A percentile compares a stretch with the other conserved stretches of the same genome.
Evolutionary conservation across 345 rosid genomes (phyloP).

Genomic region (Aquilaria sinensis): DNA sequence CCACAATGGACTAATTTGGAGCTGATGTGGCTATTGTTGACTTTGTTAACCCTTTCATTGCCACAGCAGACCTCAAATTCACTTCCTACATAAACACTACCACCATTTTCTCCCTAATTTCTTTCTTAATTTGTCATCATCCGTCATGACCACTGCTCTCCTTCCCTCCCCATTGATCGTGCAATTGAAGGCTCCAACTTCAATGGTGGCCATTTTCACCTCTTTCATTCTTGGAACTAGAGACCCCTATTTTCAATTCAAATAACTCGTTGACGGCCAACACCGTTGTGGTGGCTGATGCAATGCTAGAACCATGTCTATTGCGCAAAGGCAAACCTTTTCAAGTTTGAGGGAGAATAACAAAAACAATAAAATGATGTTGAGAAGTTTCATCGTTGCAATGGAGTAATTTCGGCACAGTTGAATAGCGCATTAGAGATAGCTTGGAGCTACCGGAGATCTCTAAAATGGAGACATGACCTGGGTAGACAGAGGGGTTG

Average conservation of each 20-base stretch:
- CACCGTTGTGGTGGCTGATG: slow-evolving; percentile 87
- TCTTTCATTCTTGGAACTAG: slow-evolving; percentile 85
- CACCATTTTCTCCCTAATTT: slow-evolving; percentile 78
- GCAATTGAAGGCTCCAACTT: slow-evolving; percentile 79
- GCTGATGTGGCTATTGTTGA: no score
- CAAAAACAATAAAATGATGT: slow-evolving; percentile 57
- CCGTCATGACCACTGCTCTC: slow-evolving; percentile 70
- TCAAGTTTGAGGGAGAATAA: slow-evolving; percentile 49
- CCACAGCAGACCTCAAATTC: slow-evolving; percentile 53
- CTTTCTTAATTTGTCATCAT: slow-evolving; percentile 37
- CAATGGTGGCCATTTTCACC: slow-evolving; percentile 68
- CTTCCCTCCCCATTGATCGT: slow-evolving; percentile 95
- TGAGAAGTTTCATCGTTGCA: slow-evolving; percentile 69
- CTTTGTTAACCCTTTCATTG: slow-evolving; percentile 36
- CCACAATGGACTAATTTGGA: no score
- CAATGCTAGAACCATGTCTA: slow-evolving; percentile 83
- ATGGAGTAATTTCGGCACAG: slow-evolving; percentile 89
- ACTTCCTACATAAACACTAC: slow-evolving; percentile 63
- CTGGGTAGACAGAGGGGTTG: slow-evolving; percentile 58
- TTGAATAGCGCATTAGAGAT: slow-evolving; percentile 65
- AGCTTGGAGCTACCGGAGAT: slow-evolving; percentile 59
- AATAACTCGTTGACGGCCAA: slow-evolving; percentile 82
- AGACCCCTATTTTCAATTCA: slow-evolving; percentile 37
- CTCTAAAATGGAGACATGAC: slow-evolving; percentile 56
- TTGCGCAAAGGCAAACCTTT: slow-evolving; percentile 64